phyloP scores from a whole-genome alignment of 768 basidiomycete species.

The Cyclocybe aegerita region DNA sequence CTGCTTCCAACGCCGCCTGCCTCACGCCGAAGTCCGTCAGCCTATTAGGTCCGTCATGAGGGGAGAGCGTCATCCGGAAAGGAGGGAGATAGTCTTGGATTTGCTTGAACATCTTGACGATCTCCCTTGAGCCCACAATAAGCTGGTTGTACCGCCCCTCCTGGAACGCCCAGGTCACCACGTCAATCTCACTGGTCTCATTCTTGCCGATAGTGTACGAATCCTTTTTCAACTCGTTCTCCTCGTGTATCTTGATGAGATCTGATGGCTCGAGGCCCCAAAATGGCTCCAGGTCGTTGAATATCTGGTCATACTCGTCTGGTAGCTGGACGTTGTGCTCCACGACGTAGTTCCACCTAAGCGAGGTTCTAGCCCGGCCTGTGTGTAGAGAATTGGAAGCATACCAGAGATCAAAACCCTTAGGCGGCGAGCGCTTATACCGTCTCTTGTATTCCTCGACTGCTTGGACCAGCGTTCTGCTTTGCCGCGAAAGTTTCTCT shows the following conservation, averaged over 20 bases:
- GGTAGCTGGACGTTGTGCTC: constrained; percentile 73
- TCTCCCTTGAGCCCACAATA: constrained; percentile 26
- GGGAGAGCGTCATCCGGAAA: constrained; percentile 46
- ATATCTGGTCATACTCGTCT: constrained; percentile 83
- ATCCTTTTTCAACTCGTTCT: constrained; percentile 36
- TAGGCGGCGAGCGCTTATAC: constrained; percentile 70
- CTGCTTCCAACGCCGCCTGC: constrained; percentile 26
- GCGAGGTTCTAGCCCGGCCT: not conserved
- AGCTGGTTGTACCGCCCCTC: constrained; percentile 36
- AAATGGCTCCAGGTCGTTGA: constrained; percentile 79
- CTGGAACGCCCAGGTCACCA: constrained; percentile 33
- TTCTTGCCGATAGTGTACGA: constrained; percentile 43
- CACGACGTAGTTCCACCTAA: constrained; percentile 56
- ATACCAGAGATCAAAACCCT: constrained; percentile 77
- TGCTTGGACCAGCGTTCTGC: constrained; percentile 67
- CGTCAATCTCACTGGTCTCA: constrained; percentile 21
- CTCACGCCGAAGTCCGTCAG: constrained; percentile 34
- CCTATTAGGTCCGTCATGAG: constrained; percentile 42
- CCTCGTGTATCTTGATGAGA: constrained; percentile 32
- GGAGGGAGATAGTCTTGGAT: constrained; percentile 41
- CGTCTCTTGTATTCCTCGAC: constrained; percentile 73
- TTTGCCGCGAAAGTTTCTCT: constrained; percentile 59
- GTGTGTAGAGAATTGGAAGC: constrained; percentile 10
- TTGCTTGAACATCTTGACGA: constrained; percentile 35
- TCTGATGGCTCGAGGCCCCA: constrained; percentile 60